phyloP scores from a whole-genome alignment of 2,329 filamentous ascomycete species.

The Aureobasidium leucospermi region DNA sequence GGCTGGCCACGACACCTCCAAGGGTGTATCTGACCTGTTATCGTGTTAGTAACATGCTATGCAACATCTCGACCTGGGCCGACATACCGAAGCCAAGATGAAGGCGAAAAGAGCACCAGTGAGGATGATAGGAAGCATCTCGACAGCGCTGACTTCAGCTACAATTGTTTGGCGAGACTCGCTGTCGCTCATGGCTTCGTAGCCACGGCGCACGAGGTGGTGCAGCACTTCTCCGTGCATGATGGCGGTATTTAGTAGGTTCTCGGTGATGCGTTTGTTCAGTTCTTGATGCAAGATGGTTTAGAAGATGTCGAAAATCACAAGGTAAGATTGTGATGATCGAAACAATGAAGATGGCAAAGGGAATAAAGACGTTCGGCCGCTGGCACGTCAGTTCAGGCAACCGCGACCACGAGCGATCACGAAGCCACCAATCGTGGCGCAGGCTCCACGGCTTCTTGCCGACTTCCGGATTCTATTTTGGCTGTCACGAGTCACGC shows the following conservation, averaged over 20 bases:
- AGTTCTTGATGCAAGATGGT: neutral
- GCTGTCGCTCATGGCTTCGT: slow-evolving; percentile 20
- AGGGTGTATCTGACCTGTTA: slow-evolving; percentile 47
- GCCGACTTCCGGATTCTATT: neutral
- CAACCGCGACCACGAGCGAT: neutral
- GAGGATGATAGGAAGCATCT: slow-evolving; percentile 26
- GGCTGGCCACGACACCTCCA: slow-evolving; percentile 51
- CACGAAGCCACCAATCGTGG: neutral
- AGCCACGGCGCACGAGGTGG: slow-evolving; percentile 27
- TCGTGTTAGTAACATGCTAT: slow-evolving; percentile 11
- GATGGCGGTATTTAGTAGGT: neutral
- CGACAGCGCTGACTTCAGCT: slow-evolving; percentile 19
- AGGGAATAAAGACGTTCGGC: neutral
- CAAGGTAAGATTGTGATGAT: neutral
- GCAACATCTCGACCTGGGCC: neutral
- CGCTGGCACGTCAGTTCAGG: neutral
- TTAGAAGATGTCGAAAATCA: neutral
- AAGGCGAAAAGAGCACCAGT: slow-evolving; percentile 36
- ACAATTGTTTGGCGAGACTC: slow-evolving; percentile 16
- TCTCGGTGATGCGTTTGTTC: neutral
- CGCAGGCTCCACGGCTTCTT: neutral
- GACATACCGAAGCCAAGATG: slow-evolving; percentile 33
- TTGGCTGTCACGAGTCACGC: neutral
- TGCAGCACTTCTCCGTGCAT: slow-evolving; percentile 24
- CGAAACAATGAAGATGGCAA: neutral